Evolutionary conservation across 495 filamentous ascomycete species (phyloP).

Genomic region (Penicillium diatomitis): DNA sequence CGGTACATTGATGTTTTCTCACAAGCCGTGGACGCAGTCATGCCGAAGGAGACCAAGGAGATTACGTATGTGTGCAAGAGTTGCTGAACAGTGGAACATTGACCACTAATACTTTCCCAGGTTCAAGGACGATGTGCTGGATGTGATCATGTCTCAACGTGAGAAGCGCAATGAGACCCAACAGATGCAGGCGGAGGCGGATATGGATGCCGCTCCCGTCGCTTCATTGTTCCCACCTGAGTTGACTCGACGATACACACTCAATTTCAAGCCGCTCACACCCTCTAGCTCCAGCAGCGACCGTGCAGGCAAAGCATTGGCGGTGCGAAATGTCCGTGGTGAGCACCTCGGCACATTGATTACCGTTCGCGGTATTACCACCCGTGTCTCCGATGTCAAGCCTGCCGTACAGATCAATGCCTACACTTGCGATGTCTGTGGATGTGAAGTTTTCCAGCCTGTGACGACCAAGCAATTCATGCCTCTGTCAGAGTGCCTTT

Average conservation of each 20-base stretch:
- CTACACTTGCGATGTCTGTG: conserved; percentile 93
- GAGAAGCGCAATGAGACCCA: conserved; percentile 75
- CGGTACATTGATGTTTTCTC: conserved; percentile 92
- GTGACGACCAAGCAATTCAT: conserved; percentile 83
- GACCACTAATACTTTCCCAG: conserved; percentile 28
- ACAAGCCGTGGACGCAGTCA: conserved; percentile 73
- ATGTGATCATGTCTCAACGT: conserved; percentile 90
- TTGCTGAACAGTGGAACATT: background rate
- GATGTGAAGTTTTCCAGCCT: conserved; percentile 95
- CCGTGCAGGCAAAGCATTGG: conserved; percentile 64
- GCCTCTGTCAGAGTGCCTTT: conserved; percentile 76
- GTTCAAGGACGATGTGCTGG: conserved; percentile 95
- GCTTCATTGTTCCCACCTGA: conserved; percentile 73
- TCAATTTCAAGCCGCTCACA: conserved; percentile 88
- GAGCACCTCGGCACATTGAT: conserved; percentile 90
- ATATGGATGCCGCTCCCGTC: conserved; percentile 45
- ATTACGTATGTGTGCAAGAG: conserved; percentile 51
- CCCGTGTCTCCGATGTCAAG: conserved; percentile 94
- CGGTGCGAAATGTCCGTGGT: conserved; percentile 83
- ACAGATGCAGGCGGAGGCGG: conserved; percentile 55
- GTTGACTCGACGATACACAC: conserved; percentile 85
- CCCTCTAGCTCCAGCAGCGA: conserved; percentile 57
- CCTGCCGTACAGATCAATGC: conserved; percentile 94
- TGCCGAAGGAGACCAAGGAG: conserved; percentile 71
- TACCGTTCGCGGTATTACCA: conserved; percentile 89